Evolutionary conservation across 2,329 filamentous ascomycete genomes (phyloP), one percentile per base, ranked within the genome.

Genomic region (Aschersonia sp.): DNA sequence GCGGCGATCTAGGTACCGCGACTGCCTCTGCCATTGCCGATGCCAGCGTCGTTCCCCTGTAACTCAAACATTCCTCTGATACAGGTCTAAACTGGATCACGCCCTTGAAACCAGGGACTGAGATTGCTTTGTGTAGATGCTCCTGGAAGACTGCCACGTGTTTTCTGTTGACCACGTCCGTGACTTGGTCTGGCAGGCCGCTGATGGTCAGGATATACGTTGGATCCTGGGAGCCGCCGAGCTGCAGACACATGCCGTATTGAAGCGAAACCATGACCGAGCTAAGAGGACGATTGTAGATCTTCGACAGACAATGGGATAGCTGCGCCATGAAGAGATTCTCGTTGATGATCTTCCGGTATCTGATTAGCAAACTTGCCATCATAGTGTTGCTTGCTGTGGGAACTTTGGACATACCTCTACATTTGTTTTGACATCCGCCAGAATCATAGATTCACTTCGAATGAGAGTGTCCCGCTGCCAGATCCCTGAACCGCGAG

Each of bases 171-270:
- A 79, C 86, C 4, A 79, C 75, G 0, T 85, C 78, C 51, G 82
- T 80, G 2, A 92, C 68, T 53, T 86, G 75, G 9, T 71, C 71
- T 1, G 83, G 73, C 8, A 92, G 70, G 1, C 86, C 81, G 37
- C 76, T 81, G 50, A 95, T 76, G 35, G 78, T 83, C 57, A 94
- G 70, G 50, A 81, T 75, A 59, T 95, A 96, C 22, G 86, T 85
- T 4, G 86, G 83, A 46, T 88, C 83, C 53, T 86, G 83, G 5
- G 79, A 81, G 37, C 81, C 84, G 2, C 78, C 84, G 51, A 90
- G 82, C 48, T 87, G 69, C 55, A 95, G 76, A 58, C 83, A 85
- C 11, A 78, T 75, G 30, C 83, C 81, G 57, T 92, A 85, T 42
- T 83, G 76, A n/a, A 94, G 67, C 2, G 78, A 82, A 44, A 94